Conservation (phyloP, 176 grass and related monocot genomes). For the Melocanna baccifera region DNA sequence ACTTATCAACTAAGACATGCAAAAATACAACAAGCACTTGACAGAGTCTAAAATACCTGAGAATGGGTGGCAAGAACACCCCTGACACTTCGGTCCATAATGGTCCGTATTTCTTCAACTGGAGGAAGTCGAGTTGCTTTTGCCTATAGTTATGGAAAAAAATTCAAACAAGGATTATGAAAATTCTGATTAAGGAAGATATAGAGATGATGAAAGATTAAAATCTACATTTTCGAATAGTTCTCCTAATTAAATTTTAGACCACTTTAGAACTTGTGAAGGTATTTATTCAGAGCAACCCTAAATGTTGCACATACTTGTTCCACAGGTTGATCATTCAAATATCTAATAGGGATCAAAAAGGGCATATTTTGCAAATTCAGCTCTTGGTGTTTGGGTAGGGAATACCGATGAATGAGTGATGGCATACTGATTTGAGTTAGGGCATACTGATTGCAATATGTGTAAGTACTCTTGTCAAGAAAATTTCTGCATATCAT, state of each 20-base stretch:
- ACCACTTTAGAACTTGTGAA: background rate
- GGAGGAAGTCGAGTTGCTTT: slow-evolving; percentile 69
- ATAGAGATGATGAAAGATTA: background rate
- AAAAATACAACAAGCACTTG: slow-evolving; percentile 2
- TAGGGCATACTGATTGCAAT: too few relatives aligned
- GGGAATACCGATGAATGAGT: background rate
- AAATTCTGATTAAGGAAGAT: background rate
- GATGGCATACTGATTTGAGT: too few relatives aligned
- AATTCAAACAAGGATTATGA: background rate
- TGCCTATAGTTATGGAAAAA: slow-evolving; percentile 37
- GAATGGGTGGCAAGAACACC: slow-evolving; percentile 84
- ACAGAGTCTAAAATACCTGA: slow-evolving; percentile 44
- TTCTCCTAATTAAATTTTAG: background rate
- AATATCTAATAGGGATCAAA: background rate
- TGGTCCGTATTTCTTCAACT: slow-evolving; percentile 71
- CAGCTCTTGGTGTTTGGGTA: background rate
- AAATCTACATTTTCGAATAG: background rate
- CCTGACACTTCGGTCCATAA: slow-evolving; percentile 59
- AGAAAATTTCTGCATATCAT: background rate
- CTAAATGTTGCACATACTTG: background rate
- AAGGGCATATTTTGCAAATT: background rate
- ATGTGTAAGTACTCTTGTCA: background rate
- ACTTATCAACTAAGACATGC: background rate
- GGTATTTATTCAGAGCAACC: background rate
- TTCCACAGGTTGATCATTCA: background rate